Conservation (phyloP, 805 yeast species). For the Saccharomycopsis fodiens region DNA sequence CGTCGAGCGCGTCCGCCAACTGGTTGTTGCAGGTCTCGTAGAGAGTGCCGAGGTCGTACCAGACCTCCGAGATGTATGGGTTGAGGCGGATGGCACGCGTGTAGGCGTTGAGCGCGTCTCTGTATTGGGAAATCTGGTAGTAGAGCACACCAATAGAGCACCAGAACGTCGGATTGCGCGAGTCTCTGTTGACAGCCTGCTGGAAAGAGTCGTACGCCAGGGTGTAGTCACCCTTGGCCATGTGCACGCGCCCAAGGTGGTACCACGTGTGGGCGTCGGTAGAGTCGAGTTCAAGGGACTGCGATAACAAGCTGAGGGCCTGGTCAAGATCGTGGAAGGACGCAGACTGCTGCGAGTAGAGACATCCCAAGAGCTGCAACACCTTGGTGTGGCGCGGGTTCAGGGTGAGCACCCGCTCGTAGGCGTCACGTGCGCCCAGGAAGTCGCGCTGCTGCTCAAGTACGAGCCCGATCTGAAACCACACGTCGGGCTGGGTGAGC, state of each 20-base stretch:
- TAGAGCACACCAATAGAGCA: conserved; percentile 91
- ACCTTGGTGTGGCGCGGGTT: conserved; percentile 96
- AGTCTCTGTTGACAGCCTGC: conserved; percentile 95
- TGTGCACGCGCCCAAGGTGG: conserved; percentile 91
- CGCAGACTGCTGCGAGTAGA: conserved; percentile 70
- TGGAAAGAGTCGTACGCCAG: conserved; percentile 98
- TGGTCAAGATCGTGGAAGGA: conserved; percentile 72
- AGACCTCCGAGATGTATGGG: conserved; percentile 93
- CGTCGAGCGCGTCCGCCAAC: conserved; percentile 89
- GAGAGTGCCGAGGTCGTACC: conserved; percentile 97
- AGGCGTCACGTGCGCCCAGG: conserved; percentile 88
- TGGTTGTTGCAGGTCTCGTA: conserved; percentile 98
- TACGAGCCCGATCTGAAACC: conserved; percentile 98
- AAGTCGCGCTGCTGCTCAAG: conserved; percentile 90
- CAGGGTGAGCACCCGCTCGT: conserved; percentile 81
- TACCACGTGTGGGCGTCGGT: conserved; percentile 97
- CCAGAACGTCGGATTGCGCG: conserved; percentile 98
- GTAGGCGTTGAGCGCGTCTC: conserved; percentile 96
- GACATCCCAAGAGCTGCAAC: conserved; percentile 90
- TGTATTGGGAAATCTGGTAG: conserved; percentile 91
- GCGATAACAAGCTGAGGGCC: conserved; percentile 74
- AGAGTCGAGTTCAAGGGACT: conserved; percentile 82
- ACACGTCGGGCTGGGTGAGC: conserved; percentile 90
- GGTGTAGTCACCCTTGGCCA: conserved; percentile 91
- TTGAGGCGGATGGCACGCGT: conserved; percentile 93